Conservation (phyloP, 306 rosid species). For the Dryas drummondii region DNA sequence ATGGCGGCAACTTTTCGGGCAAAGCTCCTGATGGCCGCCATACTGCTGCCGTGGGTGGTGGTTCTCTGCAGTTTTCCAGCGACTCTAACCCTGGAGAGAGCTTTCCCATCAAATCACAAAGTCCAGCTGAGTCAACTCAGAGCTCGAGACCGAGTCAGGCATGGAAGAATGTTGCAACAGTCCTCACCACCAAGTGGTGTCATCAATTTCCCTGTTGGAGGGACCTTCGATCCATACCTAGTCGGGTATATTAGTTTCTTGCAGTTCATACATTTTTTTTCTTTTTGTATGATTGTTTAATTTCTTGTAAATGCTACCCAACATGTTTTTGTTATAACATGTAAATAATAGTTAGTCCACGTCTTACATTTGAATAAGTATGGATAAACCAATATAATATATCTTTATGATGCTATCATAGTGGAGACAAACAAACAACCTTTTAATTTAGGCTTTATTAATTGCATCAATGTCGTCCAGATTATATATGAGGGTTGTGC, state of each 20-base stretch:
- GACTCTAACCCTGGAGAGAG: constrained; percentile 55
- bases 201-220: constrained; percentile 49
- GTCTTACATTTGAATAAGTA: no score
- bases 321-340: no score
- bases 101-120: constrained; percentile 57
- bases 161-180: constrained; percentile 60
- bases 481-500: no score
- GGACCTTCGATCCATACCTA: constrained; percentile 59
- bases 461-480: no score
- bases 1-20: constrained; percentile 33
- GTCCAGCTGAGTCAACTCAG: constrained; percentile 54
- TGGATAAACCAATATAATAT: no score
- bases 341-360: no score
- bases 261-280: neutral
- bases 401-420: no score
- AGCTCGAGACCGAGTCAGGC: constrained; percentile 56
- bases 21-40: constrained; percentile 15
- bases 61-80: constrained; percentile 42
- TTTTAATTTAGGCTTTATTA: no score
- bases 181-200: constrained; percentile 42
- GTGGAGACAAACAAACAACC: no score
- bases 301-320: neutral
- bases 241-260: constrained; percentile 52
- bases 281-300: neutral
- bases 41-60: constrained; percentile 21